Evolutionary conservation across 768 basidiomycete species (phyloP), one percentile per base, ranked within the genome.

Genomic region (Leccinum aurantiacum): DNA sequence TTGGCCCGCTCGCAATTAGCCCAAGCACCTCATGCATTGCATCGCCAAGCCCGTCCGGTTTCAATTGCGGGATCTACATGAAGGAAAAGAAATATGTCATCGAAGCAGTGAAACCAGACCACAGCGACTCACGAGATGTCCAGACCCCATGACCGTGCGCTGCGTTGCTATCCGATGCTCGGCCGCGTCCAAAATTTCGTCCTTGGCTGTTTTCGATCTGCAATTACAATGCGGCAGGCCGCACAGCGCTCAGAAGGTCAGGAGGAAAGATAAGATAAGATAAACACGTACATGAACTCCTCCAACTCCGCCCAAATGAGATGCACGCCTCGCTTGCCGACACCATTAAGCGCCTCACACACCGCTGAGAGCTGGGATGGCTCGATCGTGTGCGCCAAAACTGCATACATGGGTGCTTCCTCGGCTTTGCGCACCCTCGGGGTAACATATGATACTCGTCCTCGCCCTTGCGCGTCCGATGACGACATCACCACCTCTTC

Each of bases 271-370:
- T 17, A 37, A 19, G 31, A 6, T 6, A 35, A 35, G 33, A 35
- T 13, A 35, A 0, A 50, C 22, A 67, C 67, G 15, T 25, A 73
- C 72, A 73, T 59, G 47, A 75, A 73, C 29, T 73, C 73, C 24
- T 71, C 69, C 1, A 54, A 58, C 31, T 73, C 73, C 0, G 69
- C 72, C 73, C 73, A 73, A 1, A 75, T 44, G 25, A 75, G 7
- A 49, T 73, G 72, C 0, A 71, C 58, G 1, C 71, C 69, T 10
- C 56, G 62, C 38, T 27, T 58, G 6, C 56, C 63, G 35, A 4
- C 31, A 22, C 41, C 31, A 19, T 57, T 59, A 41, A 72, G 62
- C 14, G 54, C 31, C 10, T 19, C 22, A 24, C 72, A 71, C 44
- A 65, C 31, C 4, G 27, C n/a, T 14, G 65, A 64, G 24, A 73